Base-by-base conservation (phyloP, 495 filamentous ascomycete genomes). In the Terfezia claveryi region DNA sequence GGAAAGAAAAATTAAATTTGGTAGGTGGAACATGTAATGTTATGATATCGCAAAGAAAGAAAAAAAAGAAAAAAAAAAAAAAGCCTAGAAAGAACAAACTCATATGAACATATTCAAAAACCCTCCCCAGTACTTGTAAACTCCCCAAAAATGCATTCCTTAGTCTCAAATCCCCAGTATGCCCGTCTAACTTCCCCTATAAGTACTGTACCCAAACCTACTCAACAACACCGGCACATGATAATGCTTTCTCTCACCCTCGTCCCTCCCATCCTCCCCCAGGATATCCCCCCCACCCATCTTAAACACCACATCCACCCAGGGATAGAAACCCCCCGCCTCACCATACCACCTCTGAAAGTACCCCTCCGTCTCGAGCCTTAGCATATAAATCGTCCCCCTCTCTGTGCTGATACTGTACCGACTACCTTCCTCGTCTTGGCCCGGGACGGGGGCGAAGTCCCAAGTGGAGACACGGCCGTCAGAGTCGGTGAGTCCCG, bases 131-230 rank as follows among this genome's bases (percentile, higher is more conserved):
- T 2, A 4, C 27, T 7, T 32, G 1, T 7, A 32, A 32, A 32
- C 27, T 32, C 27, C 27, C 27, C 27, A 7, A 32, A 32, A 32
- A 5, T 32, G 27, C 27, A 7, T 32, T 2, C 27, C 27, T 7
- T 7, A 32, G 20, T 20, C 20, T 20, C 0, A 20, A 20, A 20
- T 2, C 20, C 20, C 20, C 20, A 2, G 27, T 32, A 32, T 32
- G 20, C 20, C 57, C 5, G 12, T 55, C 59, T 66, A 80, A 56
- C 74, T 78, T 37, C 91, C 91, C 62, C 91, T 72, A 68, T 98
- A 98, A 7, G 91, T 95, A 52, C 85, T 85, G 70, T 93, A 98
- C 63, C 81, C 86, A 72, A 80, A 95, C 49, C 88, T 88, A 54
- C 85, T 79, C 69, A 98, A 66, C 66, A 98, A 61, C 65, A 98